Base-by-base conservation (phyloP, 1,139 yeast genomes). In the Trichomonascaceae sp. region DNA sequence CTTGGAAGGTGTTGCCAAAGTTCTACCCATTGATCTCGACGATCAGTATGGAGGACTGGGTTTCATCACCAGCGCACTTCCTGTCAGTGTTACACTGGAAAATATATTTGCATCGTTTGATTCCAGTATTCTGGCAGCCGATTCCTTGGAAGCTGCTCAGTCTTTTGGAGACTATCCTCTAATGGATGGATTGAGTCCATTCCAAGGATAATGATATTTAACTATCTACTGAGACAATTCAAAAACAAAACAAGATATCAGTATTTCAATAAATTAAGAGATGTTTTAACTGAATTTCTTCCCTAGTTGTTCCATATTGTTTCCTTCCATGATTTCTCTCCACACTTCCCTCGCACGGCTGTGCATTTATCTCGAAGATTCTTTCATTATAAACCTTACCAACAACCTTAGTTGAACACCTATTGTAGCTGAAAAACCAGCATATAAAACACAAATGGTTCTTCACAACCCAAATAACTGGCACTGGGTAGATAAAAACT, bases 401-500 rank as follows among this genome's bases (percentile, higher is more conserved):
- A 36, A 12, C 9, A 32, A 32, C 15, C 38, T 32, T n/a, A 32
- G 41, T 36, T 36, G 17, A 36, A 17, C 41, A 36, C 15, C 41
- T 36, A 6, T 15, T 12, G 17, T 6, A 12, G 15, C 41, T 36
- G 15, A 30, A 12, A 17, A 32, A 32, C n/a, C 18, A 17, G 15
- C 36, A 10, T 20, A 18, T 9, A 27, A 32, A 32, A 2, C 44
- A 36, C 49, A 10, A 51, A 84, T 84, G 89, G 89, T 82, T 51
- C 82, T 84, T 47, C 83, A 83, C 66, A 84, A 84, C 73, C 89
- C 89, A 47, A 84, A 84, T 70, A 84, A 84, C 70, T 84, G 89
- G 99, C 99, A 93, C 77, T 93, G 99, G 99, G 98, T 93, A 59
- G 97, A 93, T 73, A 93, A 93, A 72, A 93, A 93, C 77, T 93